A percentile compares a stretch with the other conserved stretches of the same genome.
phyloP scores from a whole-genome alignment of 345 rosid species.

The Boechera divaricarpa region DNA sequence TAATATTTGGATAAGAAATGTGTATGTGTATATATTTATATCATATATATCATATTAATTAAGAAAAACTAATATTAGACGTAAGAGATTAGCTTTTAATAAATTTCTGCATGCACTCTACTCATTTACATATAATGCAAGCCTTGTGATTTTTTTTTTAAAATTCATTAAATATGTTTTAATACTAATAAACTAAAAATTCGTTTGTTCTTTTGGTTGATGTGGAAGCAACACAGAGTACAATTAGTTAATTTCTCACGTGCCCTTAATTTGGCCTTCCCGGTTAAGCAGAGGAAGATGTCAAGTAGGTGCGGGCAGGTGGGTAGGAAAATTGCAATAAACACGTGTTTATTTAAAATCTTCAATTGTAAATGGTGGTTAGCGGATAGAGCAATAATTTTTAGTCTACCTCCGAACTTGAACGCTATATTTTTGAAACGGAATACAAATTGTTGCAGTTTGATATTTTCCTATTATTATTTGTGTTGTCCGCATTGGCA shows the following conservation, averaged over 20 bases:
- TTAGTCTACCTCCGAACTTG: neutral
- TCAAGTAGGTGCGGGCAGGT: constrained; percentile 41
- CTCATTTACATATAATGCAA: constrained; percentile 1
- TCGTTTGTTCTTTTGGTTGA: too few species aligned
- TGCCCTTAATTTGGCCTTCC: neutral
- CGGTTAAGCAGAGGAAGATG: neutral
- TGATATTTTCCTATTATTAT: neutral
- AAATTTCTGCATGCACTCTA: neutral
- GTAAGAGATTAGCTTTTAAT: too few species aligned
- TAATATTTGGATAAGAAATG: too few species aligned
- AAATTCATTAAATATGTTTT: neutral
- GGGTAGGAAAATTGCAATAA: constrained; percentile 6
- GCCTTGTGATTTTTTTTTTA: neutral
- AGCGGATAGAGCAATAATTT: neutral
- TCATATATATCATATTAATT: too few species aligned
- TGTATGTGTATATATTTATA: too few species aligned
- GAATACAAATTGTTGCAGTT: neutral
- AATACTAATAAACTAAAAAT: too few species aligned
- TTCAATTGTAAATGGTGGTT: neutral
- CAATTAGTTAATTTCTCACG: neutral
- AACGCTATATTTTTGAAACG: neutral
- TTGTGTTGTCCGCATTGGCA: neutral
- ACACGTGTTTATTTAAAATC: constrained; percentile 24
- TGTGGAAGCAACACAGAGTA: too few species aligned
- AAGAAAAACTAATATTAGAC: too few species aligned